Conservation (phyloP, 2,329 filamentous ascomycete genomes). For the Calycina herbarum region DNA sequence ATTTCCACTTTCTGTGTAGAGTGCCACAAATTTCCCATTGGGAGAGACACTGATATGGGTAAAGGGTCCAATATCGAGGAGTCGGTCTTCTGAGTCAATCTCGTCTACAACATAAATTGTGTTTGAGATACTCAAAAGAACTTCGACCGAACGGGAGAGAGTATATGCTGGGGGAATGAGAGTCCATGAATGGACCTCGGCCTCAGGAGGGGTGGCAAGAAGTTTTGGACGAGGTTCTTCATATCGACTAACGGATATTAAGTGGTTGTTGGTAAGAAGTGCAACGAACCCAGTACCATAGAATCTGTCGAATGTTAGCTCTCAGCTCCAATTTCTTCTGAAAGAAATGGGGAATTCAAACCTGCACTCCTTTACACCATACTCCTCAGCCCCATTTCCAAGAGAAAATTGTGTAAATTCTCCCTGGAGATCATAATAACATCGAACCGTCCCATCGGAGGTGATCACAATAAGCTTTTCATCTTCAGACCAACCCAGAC, state of each 20-base stretch:
- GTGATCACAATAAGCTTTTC: conserved; percentile 88
- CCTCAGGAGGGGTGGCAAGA: conserved; percentile 74
- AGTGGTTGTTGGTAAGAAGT: conserved; percentile 80
- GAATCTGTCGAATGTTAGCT: conserved; percentile 51
- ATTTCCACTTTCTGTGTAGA: conserved; percentile 83
- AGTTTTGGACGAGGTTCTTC: conserved; percentile 85
- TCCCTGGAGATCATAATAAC: conserved; percentile 84
- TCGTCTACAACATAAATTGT: conserved; percentile 88
- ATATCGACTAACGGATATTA: conserved; percentile 87
- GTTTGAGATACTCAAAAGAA: conserved; percentile 78
- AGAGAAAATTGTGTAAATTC: conserved; percentile 95
- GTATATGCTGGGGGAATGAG: conserved; percentile 86
- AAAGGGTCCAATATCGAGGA: conserved; percentile 90
- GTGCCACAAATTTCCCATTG: conserved; percentile 81
- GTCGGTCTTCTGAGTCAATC: conserved; percentile 85
- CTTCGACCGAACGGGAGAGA: conserved; percentile 89
- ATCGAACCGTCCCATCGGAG: conserved; percentile 84
- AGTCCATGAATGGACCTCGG: conserved; percentile 82
- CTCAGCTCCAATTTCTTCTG: background rate
- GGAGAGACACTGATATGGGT: conserved; percentile 88
- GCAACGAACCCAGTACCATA: conserved; percentile 93
- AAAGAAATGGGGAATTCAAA: conserved; percentile 17
- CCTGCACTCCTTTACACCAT: conserved; percentile 82
- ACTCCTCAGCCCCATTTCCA: conserved; percentile 84
- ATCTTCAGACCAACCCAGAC: conserved; percentile 94